A percentile compares a stretch with the other conserved stretches of the same genome.
These are phyloP conservation scores for Cryptococcus sp. DNA, from an alignment of 1,284 basidiomycete genomes.

Conservation along the genomic window DNA sequence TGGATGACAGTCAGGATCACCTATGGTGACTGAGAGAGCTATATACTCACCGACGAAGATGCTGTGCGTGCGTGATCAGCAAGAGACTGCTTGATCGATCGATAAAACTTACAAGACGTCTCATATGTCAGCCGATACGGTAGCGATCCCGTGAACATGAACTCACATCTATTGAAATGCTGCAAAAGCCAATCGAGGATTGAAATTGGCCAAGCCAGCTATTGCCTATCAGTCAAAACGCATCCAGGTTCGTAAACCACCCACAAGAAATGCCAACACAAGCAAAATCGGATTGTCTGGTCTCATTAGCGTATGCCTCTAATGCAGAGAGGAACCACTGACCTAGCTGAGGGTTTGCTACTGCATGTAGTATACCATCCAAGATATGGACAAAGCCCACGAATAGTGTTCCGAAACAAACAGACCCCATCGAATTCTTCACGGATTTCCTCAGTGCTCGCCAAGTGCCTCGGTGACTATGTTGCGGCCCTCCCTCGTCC, in stretches of 20 bases:
- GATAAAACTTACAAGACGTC: background rate
- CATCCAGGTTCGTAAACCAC: no score
- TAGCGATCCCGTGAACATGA: background rate
- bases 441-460: background rate
- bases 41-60: slow-evolving; percentile 2
- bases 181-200: background rate
- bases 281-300: no score
- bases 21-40: no score
- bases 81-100: no score
- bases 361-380: background rate
- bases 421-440: background rate
- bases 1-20: background rate
- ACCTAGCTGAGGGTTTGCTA: no score
- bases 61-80: background rate
- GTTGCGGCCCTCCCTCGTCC: no score
- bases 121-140: background rate
- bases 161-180: background rate
- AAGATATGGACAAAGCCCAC: background rate
- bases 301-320: no score
- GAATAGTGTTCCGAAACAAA: background rate
- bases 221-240: background rate
- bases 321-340: no score
- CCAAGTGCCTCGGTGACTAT: background rate
- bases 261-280: no score
- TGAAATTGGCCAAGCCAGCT: background rate